Evolutionary conservation across 1,284 basidiomycete species (phyloP).

Genomic region (Microbotryum intermedium): DNA sequence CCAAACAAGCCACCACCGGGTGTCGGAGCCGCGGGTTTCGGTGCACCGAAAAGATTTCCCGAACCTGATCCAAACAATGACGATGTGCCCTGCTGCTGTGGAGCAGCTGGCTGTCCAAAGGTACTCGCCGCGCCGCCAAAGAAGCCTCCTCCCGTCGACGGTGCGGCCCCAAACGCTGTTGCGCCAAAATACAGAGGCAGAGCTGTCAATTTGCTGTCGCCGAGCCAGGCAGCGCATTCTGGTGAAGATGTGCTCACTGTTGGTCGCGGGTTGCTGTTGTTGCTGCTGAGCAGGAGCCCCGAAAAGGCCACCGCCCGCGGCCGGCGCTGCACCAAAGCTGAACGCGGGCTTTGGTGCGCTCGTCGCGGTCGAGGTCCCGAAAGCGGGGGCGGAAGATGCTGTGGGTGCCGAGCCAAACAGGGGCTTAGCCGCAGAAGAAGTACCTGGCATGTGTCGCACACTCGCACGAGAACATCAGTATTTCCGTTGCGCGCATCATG

Average conservation of each 20-base stretch:
- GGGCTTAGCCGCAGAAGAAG: slow-evolving; percentile 17
- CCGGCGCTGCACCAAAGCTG: slow-evolving; percentile 24
- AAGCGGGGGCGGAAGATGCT: slow-evolving; percentile 12
- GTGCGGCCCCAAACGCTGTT: slow-evolving; percentile 23
- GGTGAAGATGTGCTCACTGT: slow-evolving; percentile 4
- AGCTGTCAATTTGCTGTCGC: no score
- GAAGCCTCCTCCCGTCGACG: slow-evolving; percentile 39
- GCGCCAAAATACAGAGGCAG: slow-evolving; percentile 3
- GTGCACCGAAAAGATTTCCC: slow-evolving; percentile 34
- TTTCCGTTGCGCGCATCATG: no score
- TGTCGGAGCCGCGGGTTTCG: slow-evolving; percentile 28
- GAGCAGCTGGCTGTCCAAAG: slow-evolving; percentile 40
- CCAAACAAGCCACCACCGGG: slow-evolving; percentile 33
- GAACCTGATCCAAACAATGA: no score
- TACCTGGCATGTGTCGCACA: not conserved
- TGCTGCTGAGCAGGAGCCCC: slow-evolving; percentile 9
- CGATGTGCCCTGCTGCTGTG: no score
- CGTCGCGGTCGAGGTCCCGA: slow-evolving; percentile 8
- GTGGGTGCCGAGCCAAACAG: slow-evolving; percentile 22
- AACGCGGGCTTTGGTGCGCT: slow-evolving; percentile 14
- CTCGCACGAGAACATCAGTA: no score
- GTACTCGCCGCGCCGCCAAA: slow-evolving; percentile 12
- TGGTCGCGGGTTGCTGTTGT: slow-evolving; percentile 17
- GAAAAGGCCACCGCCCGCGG: slow-evolving; percentile 18
- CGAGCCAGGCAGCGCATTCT: not conserved